Evolutionary conservation across 106 monocot species (phyloP).

Genomic region (Narthecium ossifragum): DNA sequence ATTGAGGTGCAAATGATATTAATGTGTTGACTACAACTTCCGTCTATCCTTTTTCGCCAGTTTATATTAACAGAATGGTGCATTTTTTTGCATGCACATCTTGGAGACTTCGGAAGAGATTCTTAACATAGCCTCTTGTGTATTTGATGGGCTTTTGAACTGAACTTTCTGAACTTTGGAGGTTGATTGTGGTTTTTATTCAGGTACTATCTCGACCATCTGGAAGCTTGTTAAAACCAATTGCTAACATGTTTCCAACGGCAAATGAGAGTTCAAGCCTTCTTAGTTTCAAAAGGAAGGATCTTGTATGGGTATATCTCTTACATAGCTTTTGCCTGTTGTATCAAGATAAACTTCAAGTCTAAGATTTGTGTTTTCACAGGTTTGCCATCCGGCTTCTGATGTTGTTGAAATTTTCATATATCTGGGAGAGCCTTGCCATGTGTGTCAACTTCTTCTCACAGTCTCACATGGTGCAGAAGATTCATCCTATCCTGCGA

Average conservation of each 20-base stretch:
- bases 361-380: constrained; percentile 16
- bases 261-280: constrained; percentile 62
- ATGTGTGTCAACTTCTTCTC: constrained; percentile 91
- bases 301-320: constrained; percentile 73
- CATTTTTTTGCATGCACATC: background rate
- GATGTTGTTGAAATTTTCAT: constrained; percentile 98
- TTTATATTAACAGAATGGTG: too few species aligned
- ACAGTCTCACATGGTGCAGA: constrained; percentile 83
- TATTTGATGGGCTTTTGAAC: background rate
- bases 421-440: constrained; percentile 90
- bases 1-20: too few species aligned
- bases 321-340: too few species aligned
- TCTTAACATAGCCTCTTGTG: too few species aligned
- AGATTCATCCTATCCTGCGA: constrained; percentile 82
- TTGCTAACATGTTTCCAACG: constrained; percentile 43
- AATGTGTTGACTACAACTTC: too few species aligned
- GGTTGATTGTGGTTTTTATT: constrained; percentile 1
- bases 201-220: constrained; percentile 81
- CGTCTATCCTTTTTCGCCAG: too few species aligned
- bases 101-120: too few species aligned
- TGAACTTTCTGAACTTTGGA: background rate
- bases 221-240: constrained; percentile 83
- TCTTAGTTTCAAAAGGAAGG: constrained; percentile 87
- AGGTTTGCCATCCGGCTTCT: constrained; percentile 85
- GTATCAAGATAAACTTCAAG: too few species aligned